Evolutionary conservation across 1,139 yeast species (phyloP).

Genomic region (Taphrina communis): DNA sequence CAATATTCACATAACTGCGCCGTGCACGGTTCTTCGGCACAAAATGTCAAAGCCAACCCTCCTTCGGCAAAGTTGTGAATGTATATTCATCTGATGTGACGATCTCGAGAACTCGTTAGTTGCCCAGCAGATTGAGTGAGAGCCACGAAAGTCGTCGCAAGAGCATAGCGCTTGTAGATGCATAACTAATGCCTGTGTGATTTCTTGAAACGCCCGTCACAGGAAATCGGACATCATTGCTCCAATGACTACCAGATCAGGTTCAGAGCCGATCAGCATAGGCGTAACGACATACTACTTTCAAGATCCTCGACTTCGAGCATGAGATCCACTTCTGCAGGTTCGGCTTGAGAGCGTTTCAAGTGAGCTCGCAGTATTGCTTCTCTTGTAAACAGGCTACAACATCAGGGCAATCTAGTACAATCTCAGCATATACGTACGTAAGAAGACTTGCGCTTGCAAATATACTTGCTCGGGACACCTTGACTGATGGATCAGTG

Average conservation of each 20-base stretch:
- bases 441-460: constrained; percentile 20
- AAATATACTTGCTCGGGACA: constrained; percentile 16
- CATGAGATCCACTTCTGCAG: neutral
- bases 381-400: constrained; percentile 12
- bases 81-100: no score
- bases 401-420: neutral
- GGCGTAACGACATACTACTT: neutral
- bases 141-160: no score
- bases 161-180: no score
- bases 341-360: neutral
- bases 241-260: constrained; percentile 11
- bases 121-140: no score
- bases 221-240: constrained; percentile 27
- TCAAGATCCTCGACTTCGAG: constrained; percentile 32
- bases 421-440: neutral
- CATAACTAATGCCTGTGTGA: no score
- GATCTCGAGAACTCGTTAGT: no score
- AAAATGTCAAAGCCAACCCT: no score
- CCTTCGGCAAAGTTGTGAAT: no score
- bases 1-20: no score
- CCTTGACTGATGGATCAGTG: neutral
- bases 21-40: no score
- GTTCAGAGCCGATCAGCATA: neutral
- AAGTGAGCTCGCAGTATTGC: constrained; percentile 18
- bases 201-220: neutral